Conservation (phyloP, 192 early-diverging fungal genomes). For the Backusella macrospora region DNA sequence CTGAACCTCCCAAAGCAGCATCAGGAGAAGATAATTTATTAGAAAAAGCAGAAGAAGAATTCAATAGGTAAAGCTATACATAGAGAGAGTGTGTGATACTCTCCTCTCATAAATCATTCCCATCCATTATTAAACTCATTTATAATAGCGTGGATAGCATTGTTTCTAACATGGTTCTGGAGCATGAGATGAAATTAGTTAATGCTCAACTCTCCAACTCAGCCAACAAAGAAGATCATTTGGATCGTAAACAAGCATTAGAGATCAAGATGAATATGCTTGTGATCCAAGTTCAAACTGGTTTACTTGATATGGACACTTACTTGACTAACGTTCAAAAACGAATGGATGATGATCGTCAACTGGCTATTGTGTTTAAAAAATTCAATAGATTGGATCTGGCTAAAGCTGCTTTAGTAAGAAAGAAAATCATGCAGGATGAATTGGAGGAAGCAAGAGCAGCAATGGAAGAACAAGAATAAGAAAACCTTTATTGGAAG, state of each 20-base stretch:
- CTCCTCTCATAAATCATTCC: too few relatives aligned
- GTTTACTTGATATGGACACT: slow-evolving; percentile 69
- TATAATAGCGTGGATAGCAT: slow-evolving; percentile 65
- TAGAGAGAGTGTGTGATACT: background rate
- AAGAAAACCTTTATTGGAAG: background rate
- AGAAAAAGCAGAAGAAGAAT: slow-evolving; percentile 56
- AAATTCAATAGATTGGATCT: slow-evolving; percentile 61
- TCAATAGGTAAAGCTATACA: slow-evolving; percentile 51
- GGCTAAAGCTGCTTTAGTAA: slow-evolving; percentile 63
- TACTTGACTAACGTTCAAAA: slow-evolving; percentile 64
- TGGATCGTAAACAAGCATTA: slow-evolving; percentile 64
- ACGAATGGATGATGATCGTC: slow-evolving; percentile 61
- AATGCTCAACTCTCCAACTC: slow-evolving; percentile 51
- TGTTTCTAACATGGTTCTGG: slow-evolving; percentile 75
- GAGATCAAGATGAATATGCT: slow-evolving; percentile 79
- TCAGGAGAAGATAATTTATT: slow-evolving; percentile 27
- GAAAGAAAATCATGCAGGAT: slow-evolving; percentile 75
- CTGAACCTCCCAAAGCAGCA: background rate
- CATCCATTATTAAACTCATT: background rate
- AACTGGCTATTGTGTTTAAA: slow-evolving; percentile 71
- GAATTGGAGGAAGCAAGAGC: slow-evolving; percentile 79
- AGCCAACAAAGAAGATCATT: slow-evolving; percentile 60
- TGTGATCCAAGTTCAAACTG: slow-evolving; percentile 69
- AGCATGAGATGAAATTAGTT: slow-evolving; percentile 60
- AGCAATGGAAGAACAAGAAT: slow-evolving; percentile 51